phyloP scores from a whole-genome alignment of 257 asterid genomes.

The Perilla frutescens region DNA sequence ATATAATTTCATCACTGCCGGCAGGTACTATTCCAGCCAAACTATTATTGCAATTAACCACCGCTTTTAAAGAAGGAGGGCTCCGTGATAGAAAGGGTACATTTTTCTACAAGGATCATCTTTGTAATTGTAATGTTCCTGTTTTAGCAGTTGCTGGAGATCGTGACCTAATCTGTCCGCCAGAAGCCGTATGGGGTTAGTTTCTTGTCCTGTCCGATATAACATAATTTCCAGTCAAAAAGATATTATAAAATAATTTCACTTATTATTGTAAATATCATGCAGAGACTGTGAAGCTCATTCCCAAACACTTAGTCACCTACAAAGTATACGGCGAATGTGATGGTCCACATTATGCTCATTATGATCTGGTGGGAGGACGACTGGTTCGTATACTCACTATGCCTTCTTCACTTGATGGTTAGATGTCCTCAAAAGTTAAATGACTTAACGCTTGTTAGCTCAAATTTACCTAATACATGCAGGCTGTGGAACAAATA shows the following conservation, averaged over 20 bases:
- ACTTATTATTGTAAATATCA: conserved; percentile 24
- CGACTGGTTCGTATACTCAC: conserved; percentile 61
- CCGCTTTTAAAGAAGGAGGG: conserved; percentile 92
- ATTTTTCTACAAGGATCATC: conserved; percentile 81
- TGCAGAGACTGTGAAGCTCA: conserved; percentile 79
- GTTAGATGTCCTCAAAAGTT: not conserved
- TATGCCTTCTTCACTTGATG: conserved; percentile 6
- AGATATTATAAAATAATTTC: conserved; percentile 2
- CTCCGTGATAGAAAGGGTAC: conserved; percentile 81
- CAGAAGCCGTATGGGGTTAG: conserved; percentile 91
- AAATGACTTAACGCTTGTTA: conserved; percentile 17
- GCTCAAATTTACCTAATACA: conserved; percentile 16
- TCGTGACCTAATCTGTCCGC: conserved; percentile 92
- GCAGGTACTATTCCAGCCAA: conserved; percentile 95
- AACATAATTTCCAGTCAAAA: not conserved
- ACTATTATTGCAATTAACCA: conserved; percentile 77
- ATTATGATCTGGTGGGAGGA: conserved; percentile 96
- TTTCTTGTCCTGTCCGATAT: conserved; percentile 28
- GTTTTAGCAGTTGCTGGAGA: conserved; percentile 94
- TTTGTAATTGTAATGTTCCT: conserved; percentile 67
- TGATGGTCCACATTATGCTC: conserved; percentile 94
- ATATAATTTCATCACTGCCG: conserved; percentile 26
- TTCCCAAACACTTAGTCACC: conserved; percentile 77
- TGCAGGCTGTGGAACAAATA: conserved; percentile 80
- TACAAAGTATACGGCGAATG: conserved; percentile 81